Conservation (phyloP, 257 asterid genomes). For the Ilex asprella region DNA sequence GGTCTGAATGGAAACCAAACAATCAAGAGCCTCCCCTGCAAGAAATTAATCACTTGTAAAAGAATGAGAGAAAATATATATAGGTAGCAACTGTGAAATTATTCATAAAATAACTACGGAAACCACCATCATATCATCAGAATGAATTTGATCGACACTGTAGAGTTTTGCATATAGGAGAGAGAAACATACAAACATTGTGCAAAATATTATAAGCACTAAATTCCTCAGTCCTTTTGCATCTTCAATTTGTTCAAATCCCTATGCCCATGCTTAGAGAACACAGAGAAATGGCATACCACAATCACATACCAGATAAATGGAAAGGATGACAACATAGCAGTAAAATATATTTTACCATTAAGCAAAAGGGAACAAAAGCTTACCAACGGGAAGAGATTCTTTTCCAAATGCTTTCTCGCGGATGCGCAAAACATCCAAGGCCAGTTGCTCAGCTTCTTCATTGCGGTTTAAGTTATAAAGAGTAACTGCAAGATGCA, state of each 20-base stretch:
- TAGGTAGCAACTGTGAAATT: conserved; percentile 61
- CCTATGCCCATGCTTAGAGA: too few species aligned
- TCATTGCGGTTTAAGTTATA: conserved; percentile 63
- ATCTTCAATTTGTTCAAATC: too few species aligned
- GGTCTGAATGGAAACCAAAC: conserved; percentile 75
- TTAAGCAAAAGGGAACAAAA: conserved; percentile 2
- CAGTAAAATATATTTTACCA: not conserved
- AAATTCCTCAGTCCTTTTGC: too few species aligned
- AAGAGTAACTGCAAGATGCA: conserved; percentile 69
- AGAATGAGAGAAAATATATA: not conserved
- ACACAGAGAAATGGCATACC: too few species aligned
- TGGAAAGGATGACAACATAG: too few species aligned
- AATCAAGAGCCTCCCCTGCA: conserved; percentile 95
- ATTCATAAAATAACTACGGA: conserved; percentile 17
- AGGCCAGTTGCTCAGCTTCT: conserved; percentile 78
- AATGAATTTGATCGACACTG: too few species aligned
- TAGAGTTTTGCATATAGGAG: too few species aligned
- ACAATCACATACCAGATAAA: too few species aligned
- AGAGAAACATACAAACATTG: too few species aligned
- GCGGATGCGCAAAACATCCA: conserved; percentile 57
- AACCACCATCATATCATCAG: too few species aligned
- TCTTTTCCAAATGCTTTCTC: conserved; percentile 80
- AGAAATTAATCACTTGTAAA: not conserved
- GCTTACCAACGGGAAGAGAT: conserved; percentile 84
- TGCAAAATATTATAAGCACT: too few species aligned